Evolutionary conservation across 2,329 filamentous ascomycete species (phyloP).

Genomic region (Orbilia blumenaviensis): DNA sequence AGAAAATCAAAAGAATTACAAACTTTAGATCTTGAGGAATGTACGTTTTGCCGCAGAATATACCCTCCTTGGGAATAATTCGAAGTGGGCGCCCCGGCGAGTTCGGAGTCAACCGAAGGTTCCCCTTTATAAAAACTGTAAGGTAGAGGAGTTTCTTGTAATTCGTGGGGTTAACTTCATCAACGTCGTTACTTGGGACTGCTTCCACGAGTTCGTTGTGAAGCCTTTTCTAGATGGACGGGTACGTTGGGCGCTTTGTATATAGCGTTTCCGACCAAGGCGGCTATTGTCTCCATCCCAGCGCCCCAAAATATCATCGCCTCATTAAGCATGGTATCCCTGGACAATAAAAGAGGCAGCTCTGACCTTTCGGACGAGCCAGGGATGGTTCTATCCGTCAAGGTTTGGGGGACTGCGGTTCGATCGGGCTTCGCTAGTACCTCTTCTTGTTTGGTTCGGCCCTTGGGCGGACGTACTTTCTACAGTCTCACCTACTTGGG

Average conservation of each 20-base stretch:
- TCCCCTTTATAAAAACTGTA: constrained; percentile 11
- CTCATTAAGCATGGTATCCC: not conserved
- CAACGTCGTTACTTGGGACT: not conserved
- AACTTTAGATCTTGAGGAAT: constrained; percentile 2
- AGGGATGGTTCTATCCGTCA: not conserved
- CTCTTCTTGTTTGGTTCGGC: not conserved
- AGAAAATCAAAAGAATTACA: too few relatives aligned
- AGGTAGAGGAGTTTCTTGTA: constrained; percentile 14
- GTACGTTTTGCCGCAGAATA: not conserved
- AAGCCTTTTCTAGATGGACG: not conserved
- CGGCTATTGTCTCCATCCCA: constrained; percentile 1
- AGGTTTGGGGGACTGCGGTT: not conserved
- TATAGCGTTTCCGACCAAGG: not conserved
- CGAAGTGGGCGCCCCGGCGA: not conserved
- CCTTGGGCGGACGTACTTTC: too few relatives aligned
- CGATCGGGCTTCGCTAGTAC: not conserved
- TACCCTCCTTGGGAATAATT: not conserved
- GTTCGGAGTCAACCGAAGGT: not conserved
- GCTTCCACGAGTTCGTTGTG: not conserved
- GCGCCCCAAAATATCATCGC: not conserved
- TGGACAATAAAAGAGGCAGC: not conserved
- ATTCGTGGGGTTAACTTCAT: not conserved
- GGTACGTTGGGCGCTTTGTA: not conserved
- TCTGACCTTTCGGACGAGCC: not conserved
- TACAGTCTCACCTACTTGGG: not conserved